A percentile compares a stretch with the other conserved stretches of the same genome.
These are phyloP conservation scores for Ochromonas danica DNA, from an alignment of 108 stramenopile species.

Conservation along the genomic window DNA sequence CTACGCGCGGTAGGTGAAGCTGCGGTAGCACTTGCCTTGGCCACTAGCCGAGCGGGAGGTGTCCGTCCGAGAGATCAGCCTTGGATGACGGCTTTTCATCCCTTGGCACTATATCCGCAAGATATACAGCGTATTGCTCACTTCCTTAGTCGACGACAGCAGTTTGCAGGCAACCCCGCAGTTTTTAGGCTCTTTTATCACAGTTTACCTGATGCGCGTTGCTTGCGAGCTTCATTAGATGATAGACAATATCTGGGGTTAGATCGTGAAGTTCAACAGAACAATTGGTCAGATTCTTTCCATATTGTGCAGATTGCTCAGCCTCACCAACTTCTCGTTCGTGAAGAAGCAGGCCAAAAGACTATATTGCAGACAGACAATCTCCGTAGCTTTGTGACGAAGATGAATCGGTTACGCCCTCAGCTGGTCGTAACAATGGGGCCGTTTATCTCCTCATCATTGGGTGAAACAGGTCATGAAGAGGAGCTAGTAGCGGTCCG, in stretches of 20 bases:
- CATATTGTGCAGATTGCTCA: no score
- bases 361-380: no score
- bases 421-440: background rate
- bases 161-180: background rate
- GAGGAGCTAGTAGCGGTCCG: no score
- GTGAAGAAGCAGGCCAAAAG: no score
- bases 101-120: background rate
- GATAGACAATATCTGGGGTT: background rate
- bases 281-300: no score
- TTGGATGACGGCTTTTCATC: background rate
- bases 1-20: constrained; percentile 9
- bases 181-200: constrained; percentile 3
- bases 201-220: background rate
- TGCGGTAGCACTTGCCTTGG: background rate
- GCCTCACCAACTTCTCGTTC: no score
- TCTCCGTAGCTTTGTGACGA: no score
- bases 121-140: background rate
- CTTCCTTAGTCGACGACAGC: background rate
- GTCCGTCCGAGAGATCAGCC: background rate
- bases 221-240: background rate
- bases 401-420: constrained; percentile 3
- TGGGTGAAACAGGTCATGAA: no score
- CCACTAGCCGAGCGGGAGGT: background rate
- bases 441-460: no score
- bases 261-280: no score